Evolutionary conservation across 1,284 basidiomycete genomes (phyloP), one percentile per base, ranked within the genome.

Genomic region (Trametes versicolor): DNA sequence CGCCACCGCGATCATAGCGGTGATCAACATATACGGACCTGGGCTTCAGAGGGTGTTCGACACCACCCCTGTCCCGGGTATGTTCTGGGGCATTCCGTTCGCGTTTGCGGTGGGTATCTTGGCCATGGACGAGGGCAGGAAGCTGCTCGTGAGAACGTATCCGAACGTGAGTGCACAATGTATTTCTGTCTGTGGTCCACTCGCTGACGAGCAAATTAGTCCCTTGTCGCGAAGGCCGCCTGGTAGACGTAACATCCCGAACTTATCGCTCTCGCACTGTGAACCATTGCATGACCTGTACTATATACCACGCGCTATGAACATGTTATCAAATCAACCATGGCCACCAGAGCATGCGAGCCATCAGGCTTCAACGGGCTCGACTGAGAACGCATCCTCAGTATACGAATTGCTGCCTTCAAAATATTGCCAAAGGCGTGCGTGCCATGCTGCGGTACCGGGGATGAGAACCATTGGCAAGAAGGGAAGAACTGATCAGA

Each of bases 1-100:
- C 58, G 77, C 71, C 15, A 81, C 81, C 2, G 71, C 72, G 25
- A 66, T 83, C 23, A 77, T 82, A 58, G 79, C 79, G 0, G 58
- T 82, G 4, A 73, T 76, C 54, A 82, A 82, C 65, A 58, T 82
- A 37, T 82, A 82, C 53, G 81, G 81, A 7, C 72, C 68, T 27
- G 81, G 81, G 2, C 70, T 82, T 12, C 76, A 81, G 64, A n/a
- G 43, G 0, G 81, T 83, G 36, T 83, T 82, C 53, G 55, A 53
- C 23, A 82, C 81, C 12, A 66, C 75, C 0, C 79, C 79, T 9
- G 81, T 82, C 48, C 81, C 79, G 2, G 72, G 73, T 1, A 81
- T 77, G 77, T 82, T 80, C 73, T 82, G 81, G 81, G 80, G 79
- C 37, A 72, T 81, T 25, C 81, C 81, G 5, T 82, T 82, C 59